Evolutionary conservation across 306 rosid genomes (phyloP), one percentile per base, ranked within the genome.

Genomic region (Prunus mira): DNA sequence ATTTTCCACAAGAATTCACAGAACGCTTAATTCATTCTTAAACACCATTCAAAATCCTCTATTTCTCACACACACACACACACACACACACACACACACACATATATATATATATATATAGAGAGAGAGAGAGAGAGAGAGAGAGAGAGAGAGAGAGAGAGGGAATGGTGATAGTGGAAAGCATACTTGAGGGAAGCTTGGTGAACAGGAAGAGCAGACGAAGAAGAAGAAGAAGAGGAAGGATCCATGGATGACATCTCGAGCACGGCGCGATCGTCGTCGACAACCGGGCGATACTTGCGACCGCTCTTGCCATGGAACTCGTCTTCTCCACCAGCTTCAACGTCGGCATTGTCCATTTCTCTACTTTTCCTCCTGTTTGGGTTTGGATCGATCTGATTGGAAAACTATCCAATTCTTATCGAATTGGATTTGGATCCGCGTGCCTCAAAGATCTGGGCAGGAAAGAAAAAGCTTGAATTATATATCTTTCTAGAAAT

Each of bases 231-330:
- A 46, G 98, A 86, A 64, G 97, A 93, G 3, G 85, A 77, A 69
- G 91, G 97, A 89, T 90, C 97, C 72, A 96, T 83, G 46, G 97
- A 79, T 69, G 99, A 92, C 99, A 96, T 96, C 82, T 96, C 93
- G 69, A 96, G 97, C 55, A 96, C 99, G 18, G 97, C 98, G 22
- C 98, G 97, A 92, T 96, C 98, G 74, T 89, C 82, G 72, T 86
- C 97, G 86, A 92, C 86, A 0, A 96, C 99, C 1, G 99, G 97
- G 20, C 96, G 89, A 65, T 96, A 96, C 89, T 90, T 84, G 79
- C 96, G 87, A 30, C 93, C 98, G 13, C 80, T 76, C 80, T 81
- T 88, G 22, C 78, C 85, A 25, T 56, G 89, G 68, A 89, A 86
- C 64, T 88, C 91, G 22, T 89, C 97, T 3, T 90, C 98, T 20